Percentiles rank a stretch among this genome's conserved stretches.
Evolutionary conservation across 2,329 filamentous ascomycete species (phyloP).

Genomic region (Pyrenophora tritici-repentis): DNA sequence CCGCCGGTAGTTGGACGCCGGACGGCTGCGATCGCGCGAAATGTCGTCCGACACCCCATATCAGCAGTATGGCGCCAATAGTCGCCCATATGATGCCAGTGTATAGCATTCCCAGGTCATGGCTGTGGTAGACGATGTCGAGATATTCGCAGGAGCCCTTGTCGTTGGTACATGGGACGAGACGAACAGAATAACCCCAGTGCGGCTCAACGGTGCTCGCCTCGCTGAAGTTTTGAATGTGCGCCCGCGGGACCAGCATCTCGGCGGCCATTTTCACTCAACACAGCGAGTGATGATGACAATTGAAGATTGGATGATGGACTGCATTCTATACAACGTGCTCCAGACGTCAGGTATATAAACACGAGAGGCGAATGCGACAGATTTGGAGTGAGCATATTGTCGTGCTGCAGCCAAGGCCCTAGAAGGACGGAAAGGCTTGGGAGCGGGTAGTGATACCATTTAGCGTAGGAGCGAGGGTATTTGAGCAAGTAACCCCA

Average conservation of each 20-base stretch:
- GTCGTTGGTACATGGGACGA: slow-evolving; percentile 63
- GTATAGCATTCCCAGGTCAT: slow-evolving; percentile 61
- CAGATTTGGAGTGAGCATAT: slow-evolving; percentile 14
- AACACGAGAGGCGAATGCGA: not conserved
- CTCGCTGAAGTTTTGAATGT: slow-evolving; percentile 54
- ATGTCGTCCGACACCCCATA: slow-evolving; percentile 49
- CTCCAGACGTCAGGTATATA: slow-evolving; percentile 16
- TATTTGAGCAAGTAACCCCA: slow-evolving; percentile 43
- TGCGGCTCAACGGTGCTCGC: slow-evolving; percentile 51
- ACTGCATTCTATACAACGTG: not conserved
- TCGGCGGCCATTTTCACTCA: slow-evolving; percentile 26
- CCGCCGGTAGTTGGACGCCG: slow-evolving; percentile 29
- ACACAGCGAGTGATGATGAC: slow-evolving; percentile 11
- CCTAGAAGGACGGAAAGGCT: slow-evolving; percentile 16
- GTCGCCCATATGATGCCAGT: slow-evolving; percentile 62
- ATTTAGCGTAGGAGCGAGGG: slow-evolving; percentile 22
- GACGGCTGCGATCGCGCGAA: slow-evolving; percentile 34
- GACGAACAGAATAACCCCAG: slow-evolving; percentile 62
- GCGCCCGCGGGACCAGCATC: slow-evolving; percentile 25
- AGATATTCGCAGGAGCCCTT: slow-evolving; percentile 63
- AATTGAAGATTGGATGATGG: slow-evolving; percentile 16
- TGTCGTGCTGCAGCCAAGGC: slow-evolving; percentile 21
- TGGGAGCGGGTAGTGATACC: slow-evolving; percentile 4
- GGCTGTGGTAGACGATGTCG: slow-evolving; percentile 59
- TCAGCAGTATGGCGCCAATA: slow-evolving; percentile 54